These are phyloP conservation scores for Vitis labrusca DNA, from an alignment of 164 flowering plant species.

Conservation along the genomic window DNA sequence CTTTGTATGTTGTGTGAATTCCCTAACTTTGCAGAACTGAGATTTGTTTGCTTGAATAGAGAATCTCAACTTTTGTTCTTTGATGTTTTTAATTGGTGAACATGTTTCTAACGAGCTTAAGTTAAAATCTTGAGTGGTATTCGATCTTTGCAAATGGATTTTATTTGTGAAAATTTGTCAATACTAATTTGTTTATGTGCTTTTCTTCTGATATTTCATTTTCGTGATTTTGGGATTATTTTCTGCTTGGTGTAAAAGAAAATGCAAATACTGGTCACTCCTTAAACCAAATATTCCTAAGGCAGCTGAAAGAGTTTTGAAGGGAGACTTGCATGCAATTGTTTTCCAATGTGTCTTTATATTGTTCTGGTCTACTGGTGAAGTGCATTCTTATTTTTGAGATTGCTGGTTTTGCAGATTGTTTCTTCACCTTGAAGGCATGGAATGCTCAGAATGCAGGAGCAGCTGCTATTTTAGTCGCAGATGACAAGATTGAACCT, in stretches of 20 bases:
- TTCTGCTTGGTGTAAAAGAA: not conserved
- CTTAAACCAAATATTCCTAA: not conserved
- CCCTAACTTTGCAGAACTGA: not conserved
- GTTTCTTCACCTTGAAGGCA: slow-evolving; percentile 87
- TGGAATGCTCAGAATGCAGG: slow-evolving; percentile 94
- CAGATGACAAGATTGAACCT: slow-evolving; percentile 74
- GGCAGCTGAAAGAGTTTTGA: not conserved
- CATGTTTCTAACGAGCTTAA: too few relatives aligned
- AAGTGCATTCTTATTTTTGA: not conserved
- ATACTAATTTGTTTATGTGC: too few relatives aligned
- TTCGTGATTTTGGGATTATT: too few relatives aligned
- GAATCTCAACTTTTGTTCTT: not conserved
- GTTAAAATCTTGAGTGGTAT: too few relatives aligned
- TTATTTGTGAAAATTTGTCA: too few relatives aligned
- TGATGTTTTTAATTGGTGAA: too few relatives aligned
- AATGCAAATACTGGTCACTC: not conserved
- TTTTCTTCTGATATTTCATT: too few relatives aligned
- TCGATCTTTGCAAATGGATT: too few relatives aligned
- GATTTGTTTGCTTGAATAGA: not conserved
- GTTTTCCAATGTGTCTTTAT: not conserved
- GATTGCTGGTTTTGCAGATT: slow-evolving; percentile 52
- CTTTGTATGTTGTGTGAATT: not conserved
- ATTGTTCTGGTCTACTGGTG: not conserved
- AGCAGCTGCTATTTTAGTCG: slow-evolving; percentile 90
- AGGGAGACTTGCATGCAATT: not conserved